Base-by-base conservation (phyloP, 2,329 filamentous ascomycete species). In the Fusarium staphyleae region DNA sequence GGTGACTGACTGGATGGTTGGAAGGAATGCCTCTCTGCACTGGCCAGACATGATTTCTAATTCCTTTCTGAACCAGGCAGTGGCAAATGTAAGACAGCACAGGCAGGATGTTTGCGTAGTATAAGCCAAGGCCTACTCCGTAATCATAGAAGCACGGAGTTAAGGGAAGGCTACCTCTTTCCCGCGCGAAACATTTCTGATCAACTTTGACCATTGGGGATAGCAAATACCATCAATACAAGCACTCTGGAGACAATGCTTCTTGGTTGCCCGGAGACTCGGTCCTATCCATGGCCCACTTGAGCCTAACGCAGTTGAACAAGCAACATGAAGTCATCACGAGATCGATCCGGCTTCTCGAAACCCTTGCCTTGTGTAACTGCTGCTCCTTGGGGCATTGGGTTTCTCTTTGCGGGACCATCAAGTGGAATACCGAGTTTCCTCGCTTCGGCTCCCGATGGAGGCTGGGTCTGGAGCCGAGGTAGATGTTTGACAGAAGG, bases 311-410 rank as follows among this genome's bases (percentile, higher is more conserved):
- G 35, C 35, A 34, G 54, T 52, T 42, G 44, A 34, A 52, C 13
- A 14, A 34, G 47, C 43, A 60, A 61, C 7, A 44, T 50, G 48
- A 61, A 28, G 45, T n/a, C 28, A 58, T 50, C 57, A 44, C 34
- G 45, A 58, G 28, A 50, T 44, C 14, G 13, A 33, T 43, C 41
- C 18, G 35, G 29, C n/a, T 50, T 29, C 26, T 30, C 34, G 35
- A 34, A 34, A 14, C 12, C n/a, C 8, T 35, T 26, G 30, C 32
- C 36, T 41, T 24, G 19, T 22, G 19, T 22, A 6, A 4, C 6
- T 22, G 19, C 19, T 22, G 19, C 19, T 22, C 4, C 19, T 22
- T 22, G 6, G 28, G 28, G 10, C 28, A 29, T 13, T 9, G 9
- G 28, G 4, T 28, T 22, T 33, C 18, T 49, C 46, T 35, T 18